phyloP scores from a whole-genome alignment of 805 yeast genomes.

The Jamesozyma lodderae region DNA sequence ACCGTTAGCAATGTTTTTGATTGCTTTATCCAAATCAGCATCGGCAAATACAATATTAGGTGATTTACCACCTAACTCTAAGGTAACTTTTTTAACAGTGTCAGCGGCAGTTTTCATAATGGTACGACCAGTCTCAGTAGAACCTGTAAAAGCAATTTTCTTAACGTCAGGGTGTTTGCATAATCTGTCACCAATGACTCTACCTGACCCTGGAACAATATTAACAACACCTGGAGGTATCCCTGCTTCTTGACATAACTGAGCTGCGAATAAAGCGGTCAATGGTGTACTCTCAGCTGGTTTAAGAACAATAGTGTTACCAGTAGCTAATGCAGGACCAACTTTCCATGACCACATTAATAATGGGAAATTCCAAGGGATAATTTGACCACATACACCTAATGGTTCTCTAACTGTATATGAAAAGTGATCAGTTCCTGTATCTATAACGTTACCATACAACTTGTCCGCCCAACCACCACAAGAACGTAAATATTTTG shows the following conservation, averaged over 20 bases:
- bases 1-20: constrained; percentile 67
- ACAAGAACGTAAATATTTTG: constrained; percentile 66
- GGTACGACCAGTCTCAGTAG: constrained; percentile 80
- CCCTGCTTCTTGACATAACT: constrained; percentile 69
- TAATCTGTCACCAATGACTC: constrained; percentile 73
- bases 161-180: constrained; percentile 71
- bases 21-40: constrained; percentile 69
- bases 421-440: constrained; percentile 63
- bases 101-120: constrained; percentile 77
- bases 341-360: constrained; percentile 92
- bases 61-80: constrained; percentile 95
- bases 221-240: constrained; percentile 88
- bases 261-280: constrained; percentile 69
- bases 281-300: constrained; percentile 90
- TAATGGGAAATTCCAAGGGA: constrained; percentile 96
- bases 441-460: constrained; percentile 64
- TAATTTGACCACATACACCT: constrained; percentile 93
- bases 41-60: constrained; percentile 85
- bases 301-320: constrained; percentile 81
- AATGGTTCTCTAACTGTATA: constrained; percentile 83
- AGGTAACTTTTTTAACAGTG: constrained; percentile 79
- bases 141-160: constrained; percentile 92
- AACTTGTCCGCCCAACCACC: constrained; percentile 91
- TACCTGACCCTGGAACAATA: constrained; percentile 80
- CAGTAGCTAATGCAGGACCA: constrained; percentile 87